Base-by-base conservation (phyloP, 2,329 filamentous ascomycete species). In the Pseudocercospora macadamiae region DNA sequence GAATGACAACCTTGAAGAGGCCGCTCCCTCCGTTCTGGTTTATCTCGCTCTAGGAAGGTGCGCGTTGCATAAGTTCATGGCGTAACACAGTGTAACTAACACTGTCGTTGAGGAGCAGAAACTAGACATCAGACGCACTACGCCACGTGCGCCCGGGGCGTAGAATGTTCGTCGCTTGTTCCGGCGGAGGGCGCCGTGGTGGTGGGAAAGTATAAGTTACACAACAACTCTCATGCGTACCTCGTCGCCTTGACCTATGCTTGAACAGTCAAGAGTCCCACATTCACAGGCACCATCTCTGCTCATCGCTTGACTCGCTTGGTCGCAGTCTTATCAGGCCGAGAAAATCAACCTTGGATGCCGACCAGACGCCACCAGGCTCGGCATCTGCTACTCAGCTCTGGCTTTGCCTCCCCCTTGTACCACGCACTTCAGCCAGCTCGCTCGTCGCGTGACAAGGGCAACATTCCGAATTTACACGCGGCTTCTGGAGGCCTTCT, bases 1-100 rank as follows among this genome's bases (percentile, higher is more conserved):
- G 48, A 36, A 19, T 32, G 48, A 51, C 48, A 36, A n/a, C n/a
- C n/a, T n/a, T n/a, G n/a, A n/a, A 51, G 28, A 51, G 28, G 48
- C 48, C 18, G 48, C 45, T 19, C 10, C 26, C 26, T 26, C 10
- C 45, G n/a, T 9, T 6, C 16, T 39, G 16, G 36, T 39, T 39
- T 21, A 19, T 19, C 36, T 18, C 36, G 21, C 16, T 39, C n/a
- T 49, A 30, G 45, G n/a, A 26, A 47, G 42, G 42, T 26, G 25
- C n/a, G 42, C 30, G 25, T 32, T 49, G 45, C n/a, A 18, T 42
- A 19, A 44, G 47, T 51, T 10, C 18, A 36, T 51, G 48, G 48
- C 48, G 48, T 25, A 51, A 51, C 26, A 51, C 47, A 14, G n/a
- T 8, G 16, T n/a, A 23, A 23, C n/a, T n/a, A n/a, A n/a, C n/a